phyloP scores from a whole-genome alignment of 257 asterid genomes.

The Dorcoceras hygrometricum region DNA sequence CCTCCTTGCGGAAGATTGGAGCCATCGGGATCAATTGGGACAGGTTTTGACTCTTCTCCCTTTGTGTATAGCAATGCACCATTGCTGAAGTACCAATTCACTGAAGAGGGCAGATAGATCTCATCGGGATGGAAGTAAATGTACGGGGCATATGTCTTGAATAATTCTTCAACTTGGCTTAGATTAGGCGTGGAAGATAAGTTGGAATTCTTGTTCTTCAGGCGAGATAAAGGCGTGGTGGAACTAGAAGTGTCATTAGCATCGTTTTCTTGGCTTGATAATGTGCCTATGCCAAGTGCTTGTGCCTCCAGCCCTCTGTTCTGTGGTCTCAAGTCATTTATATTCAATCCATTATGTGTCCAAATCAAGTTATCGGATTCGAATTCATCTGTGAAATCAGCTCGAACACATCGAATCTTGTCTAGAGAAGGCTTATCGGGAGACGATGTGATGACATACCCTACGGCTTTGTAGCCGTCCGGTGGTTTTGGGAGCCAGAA shows the following conservation, averaged over 20 bases:
- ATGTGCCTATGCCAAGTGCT: constrained; percentile 49
- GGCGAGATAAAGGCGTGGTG: constrained; percentile 42
- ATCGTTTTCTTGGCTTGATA: constrained; percentile 26
- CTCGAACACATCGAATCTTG: constrained; percentile 58
- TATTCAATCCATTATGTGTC: constrained; percentile 40
- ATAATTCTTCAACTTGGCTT: constrained; percentile 43
- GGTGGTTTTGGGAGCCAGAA: constrained; percentile 82
- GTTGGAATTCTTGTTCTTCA: constrained; percentile 50
- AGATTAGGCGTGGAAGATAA: constrained; percentile 50
- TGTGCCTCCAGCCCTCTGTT: constrained; percentile 49
- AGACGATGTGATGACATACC: constrained; percentile 58
- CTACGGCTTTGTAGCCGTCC: constrained; percentile 61
- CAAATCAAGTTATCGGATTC: constrained; percentile 63
- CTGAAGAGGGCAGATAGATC: constrained; percentile 63
- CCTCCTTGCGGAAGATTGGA: constrained; percentile 83
- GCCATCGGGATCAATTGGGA: constrained; percentile 42
- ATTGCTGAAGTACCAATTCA: constrained; percentile 69
- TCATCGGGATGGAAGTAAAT: constrained; percentile 75
- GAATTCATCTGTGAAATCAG: constrained; percentile 56
- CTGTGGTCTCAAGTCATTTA: constrained; percentile 50
- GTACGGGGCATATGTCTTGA: constrained; percentile 55
- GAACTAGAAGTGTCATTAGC: constrained; percentile 3
- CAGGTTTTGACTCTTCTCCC: constrained; percentile 61
- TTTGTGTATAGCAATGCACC: constrained; percentile 53
- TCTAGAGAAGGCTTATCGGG: constrained; percentile 67